Base-by-base conservation (phyloP, 2,329 filamentous ascomycete species). In the Akanthomyces uredinophilus region DNA sequence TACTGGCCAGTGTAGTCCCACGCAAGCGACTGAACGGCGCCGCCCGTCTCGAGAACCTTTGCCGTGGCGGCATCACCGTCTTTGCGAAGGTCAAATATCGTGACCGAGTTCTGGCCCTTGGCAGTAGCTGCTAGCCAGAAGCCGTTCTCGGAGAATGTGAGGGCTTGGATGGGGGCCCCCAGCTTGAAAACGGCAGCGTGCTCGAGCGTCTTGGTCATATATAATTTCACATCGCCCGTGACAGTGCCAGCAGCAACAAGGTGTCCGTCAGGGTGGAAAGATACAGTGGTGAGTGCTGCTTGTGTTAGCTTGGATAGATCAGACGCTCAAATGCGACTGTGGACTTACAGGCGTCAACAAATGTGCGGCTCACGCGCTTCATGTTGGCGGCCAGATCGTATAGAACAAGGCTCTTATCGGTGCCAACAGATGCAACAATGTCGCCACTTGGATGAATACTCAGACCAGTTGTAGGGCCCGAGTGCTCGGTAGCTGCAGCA, bases 1-100 rank as follows among this genome's bases (percentile, higher is more conserved):
- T 90, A 99, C 75, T 97, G 94, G 49, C 93, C 94, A 7, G 91
- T 95, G 79, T 96, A 97, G 72, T 99, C 95, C 93, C 93, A 99
- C 54, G 83, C 82, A 66, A 97, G 81, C 46, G 84, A 86, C 64
- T 90, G 84, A 53, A 96, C 86, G n/a, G 85, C 81, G 65, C 87
- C 88, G 61, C 92, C 94, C 51, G 89, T 88, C 66, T 97, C 92
- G 46, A 99, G 81, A n/a, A 89, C 85, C 81, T 96, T 96, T 72
- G 88, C 87, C 69, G 87, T 84, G 5, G 88, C 87, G 20, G 89
- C 88, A 67, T 91, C 92, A 64, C 94, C 89, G 68, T 96, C 87
- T 77, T 96, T 97, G 68, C 95, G 88, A 64, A 99, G 82, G 74
- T 98, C 94, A 81, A 96, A 98, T 60, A 98, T 86, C 11, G 90